A percentile compares a stretch with the other conserved stretches of the same genome.
Evolutionary conservation across 768 basidiomycete species (phyloP).

Genomic region (Russula brevipes): DNA sequence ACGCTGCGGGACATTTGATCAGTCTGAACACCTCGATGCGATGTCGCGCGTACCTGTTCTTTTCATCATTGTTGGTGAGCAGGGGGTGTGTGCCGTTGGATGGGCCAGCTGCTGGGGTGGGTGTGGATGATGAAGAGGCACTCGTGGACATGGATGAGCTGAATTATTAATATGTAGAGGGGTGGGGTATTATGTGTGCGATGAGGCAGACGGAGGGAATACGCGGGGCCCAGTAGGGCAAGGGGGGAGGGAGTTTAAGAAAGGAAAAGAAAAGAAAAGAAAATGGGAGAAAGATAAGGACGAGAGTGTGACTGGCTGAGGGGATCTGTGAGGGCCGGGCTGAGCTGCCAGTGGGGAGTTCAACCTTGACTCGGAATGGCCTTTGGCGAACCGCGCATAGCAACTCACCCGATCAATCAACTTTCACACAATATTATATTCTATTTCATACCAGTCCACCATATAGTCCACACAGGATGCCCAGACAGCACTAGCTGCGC

Average conservation of each 20-base stretch:
- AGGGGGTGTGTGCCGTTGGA: constrained; percentile 51
- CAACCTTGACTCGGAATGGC: constrained; percentile 4
- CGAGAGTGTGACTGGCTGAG: background rate
- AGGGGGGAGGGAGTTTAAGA: background rate
- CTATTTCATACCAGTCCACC: background rate
- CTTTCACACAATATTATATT: background rate
- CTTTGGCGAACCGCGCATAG: background rate
- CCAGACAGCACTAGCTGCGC: background rate
- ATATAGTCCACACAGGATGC: background rate
- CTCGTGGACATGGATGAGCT: constrained; percentile 19
- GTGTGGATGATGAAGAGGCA: constrained; percentile 45
- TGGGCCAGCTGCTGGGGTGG: constrained; percentile 39
- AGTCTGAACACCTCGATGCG: background rate
- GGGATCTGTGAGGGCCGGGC: constrained; percentile 1
- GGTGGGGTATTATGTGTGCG: constrained; percentile 4
- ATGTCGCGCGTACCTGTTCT: constrained; percentile 53
- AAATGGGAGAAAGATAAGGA: constrained; percentile 7
- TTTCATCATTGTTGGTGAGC: constrained; percentile 63
- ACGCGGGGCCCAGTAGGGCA: constrained; percentile 4
- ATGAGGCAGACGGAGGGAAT: constrained; percentile 12
- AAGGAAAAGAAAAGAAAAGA: constrained; percentile 10
- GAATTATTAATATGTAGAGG: constrained; percentile 24
- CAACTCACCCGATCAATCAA: background rate
- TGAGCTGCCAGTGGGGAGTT: background rate
- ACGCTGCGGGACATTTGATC: constrained; percentile 47